Base-by-base conservation (phyloP, 2,329 filamentous ascomycete species). In the Clarireedia monteithiana region DNA sequence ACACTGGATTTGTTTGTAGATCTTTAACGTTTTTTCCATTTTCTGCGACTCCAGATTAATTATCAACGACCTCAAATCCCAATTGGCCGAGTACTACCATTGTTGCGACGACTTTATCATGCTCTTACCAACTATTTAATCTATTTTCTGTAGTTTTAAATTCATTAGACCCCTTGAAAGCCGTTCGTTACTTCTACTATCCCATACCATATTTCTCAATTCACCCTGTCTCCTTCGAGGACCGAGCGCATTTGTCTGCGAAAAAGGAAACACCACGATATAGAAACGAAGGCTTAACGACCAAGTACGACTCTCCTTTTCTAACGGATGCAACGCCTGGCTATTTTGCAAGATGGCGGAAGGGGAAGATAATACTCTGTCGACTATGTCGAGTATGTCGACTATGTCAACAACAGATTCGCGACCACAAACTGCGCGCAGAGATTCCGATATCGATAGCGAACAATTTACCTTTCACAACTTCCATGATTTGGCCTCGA, bases 381-480 rank as follows among this genome's bases (percentile, higher is more conserved):
- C 30, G 17, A 55, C 36, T 4, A 39, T 55, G 46, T 48, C 44
- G 45, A 48, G 15, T 48, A 17, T 53, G 17, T 54, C 52, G 49
- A 57, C 57, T 48, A 49, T 51, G 6, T 50, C 58, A 23, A 36
- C 52, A 20, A 36, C 57, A 36, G 51, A 59, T 23, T 59, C 61
- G 34, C 63, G 64, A 26, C 67, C 67, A 17, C 62, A 61, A 57
- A 68, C 64, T 5, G 62, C 64, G 23, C 62, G 59, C 39, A 63
- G 61, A 57, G 62, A 63, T 49, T 61, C 62, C 39, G 55, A 64
- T 44, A 64, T 64, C 53, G 58, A 64, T 20, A 63, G 64, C 34
- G 65, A 65, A 12, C 60, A 62, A 26, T 66, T 66, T 59, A 62
- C 59, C 27, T 59, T 61, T 51, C 60, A 67, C 47, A 64, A 66